Conservation (phyloP, 2,329 filamentous ascomycete genomes). For the Xylaria sp. region DNA sequence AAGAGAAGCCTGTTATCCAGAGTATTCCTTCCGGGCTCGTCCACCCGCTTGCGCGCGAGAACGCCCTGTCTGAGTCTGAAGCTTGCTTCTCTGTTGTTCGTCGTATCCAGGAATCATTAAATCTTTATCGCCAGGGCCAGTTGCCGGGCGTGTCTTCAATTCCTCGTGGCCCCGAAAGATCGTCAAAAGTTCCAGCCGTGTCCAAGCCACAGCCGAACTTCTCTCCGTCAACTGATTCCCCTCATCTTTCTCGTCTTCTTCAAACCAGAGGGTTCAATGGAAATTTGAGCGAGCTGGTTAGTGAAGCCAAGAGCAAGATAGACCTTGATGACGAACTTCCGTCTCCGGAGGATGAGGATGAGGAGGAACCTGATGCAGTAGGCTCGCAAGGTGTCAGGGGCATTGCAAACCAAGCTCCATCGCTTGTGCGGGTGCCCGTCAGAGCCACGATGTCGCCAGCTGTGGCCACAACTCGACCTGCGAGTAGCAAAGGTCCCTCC, state of each 20-base stretch:
- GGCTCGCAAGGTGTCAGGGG: conserved; percentile 44
- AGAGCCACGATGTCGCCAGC: conserved; percentile 58
- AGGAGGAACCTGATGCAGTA: conserved; percentile 52
- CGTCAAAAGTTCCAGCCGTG: conserved; percentile 26
- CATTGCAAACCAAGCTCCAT: conserved; percentile 43
- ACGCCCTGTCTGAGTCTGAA: conserved; percentile 57
- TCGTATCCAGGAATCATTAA: conserved; percentile 58
- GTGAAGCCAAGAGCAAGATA: conserved; percentile 59
- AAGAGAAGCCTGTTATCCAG: conserved; percentile 41
- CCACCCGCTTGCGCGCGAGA: conserved; percentile 63
- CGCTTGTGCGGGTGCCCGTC: conserved; percentile 58
- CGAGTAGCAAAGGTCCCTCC: conserved; percentile 60
- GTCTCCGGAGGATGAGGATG: conserved; percentile 55
- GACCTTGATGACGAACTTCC: conserved; percentile 54
- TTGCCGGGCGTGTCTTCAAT: conserved; percentile 52
- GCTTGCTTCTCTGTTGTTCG: conserved; percentile 52
- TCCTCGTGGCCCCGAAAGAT: conserved; percentile 37
- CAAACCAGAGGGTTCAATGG: conserved; percentile 62
- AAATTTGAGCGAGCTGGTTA: conserved; percentile 61
- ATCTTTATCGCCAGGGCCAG: conserved; percentile 55
- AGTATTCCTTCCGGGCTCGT: conserved; percentile 52
- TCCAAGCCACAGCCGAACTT: conserved; percentile 44
- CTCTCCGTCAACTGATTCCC: conserved; percentile 60
- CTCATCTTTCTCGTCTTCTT: conserved; percentile 69
- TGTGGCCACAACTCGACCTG: conserved; percentile 48